Evolutionary conservation across 352 stramenopile species (phyloP).

Genomic region (Phytopythium chamaehyphon): DNA sequence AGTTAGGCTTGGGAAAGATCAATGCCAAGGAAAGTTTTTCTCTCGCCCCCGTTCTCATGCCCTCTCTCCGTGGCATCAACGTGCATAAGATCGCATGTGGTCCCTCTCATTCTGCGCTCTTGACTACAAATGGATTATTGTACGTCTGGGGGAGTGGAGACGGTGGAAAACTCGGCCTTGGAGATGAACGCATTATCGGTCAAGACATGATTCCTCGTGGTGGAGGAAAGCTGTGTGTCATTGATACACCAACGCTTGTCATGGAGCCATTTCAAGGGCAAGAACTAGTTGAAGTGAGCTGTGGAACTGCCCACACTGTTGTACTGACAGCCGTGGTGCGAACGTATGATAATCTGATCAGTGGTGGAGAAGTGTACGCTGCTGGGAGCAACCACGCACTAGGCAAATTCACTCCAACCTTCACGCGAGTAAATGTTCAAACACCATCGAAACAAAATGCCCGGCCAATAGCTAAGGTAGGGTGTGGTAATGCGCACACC

Average conservation of each 20-base stretch:
- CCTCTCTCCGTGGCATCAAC: conserved; percentile 18
- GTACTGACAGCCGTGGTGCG: conserved; percentile 31
- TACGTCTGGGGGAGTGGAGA: conserved; percentile 77
- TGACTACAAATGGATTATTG: conserved; percentile 50
- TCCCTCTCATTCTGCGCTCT: conserved; percentile 65
- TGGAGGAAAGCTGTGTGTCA: conserved; percentile 34
- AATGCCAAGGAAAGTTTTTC: conserved; percentile 59
- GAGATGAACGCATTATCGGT: conserved; percentile 56
- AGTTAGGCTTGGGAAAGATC: conserved; percentile 55
- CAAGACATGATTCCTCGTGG: conserved; percentile 58
- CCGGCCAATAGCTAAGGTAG: conserved; percentile 34
- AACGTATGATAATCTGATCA: conserved; percentile 4
- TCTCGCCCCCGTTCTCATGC: conserved; percentile 40
- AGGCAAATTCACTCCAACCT: conserved; percentile 54
- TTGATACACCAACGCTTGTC: conserved; percentile 40
- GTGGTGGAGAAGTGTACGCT: conserved; percentile 39
- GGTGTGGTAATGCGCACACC: conserved; percentile 67
- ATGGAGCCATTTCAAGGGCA: conserved; percentile 31
- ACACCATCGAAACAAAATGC: conserved; percentile 8
- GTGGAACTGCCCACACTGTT: conserved; percentile 56
- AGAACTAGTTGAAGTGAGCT: conserved; percentile 64
- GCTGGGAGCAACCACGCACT: conserved; percentile 65
- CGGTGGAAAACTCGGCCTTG: conserved; percentile 65
- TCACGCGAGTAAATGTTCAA: conserved; percentile 22
- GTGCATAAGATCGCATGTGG: conserved; percentile 72